Percentiles rank a stretch among this genome's conserved stretches.
Evolutionary conservation across 2,329 filamentous ascomycete species (phyloP).

Genomic region (Stagonosporopsis cucurbitacearum): DNA sequence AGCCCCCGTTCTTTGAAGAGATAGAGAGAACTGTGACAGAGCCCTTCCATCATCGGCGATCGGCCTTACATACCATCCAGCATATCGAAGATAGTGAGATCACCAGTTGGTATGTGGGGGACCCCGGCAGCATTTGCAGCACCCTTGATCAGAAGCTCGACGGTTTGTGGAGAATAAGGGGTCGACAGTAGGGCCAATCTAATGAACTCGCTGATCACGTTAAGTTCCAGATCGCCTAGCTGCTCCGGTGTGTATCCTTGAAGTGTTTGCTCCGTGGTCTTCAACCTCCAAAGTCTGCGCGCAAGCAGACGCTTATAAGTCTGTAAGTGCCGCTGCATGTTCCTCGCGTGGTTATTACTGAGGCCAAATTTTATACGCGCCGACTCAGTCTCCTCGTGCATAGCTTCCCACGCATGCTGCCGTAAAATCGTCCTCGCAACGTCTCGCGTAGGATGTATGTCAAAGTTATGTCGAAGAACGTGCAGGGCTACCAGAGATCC

Average conservation of each 20-base stretch:
- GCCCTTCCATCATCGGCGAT: neutral
- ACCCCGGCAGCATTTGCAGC: conserved; percentile 36
- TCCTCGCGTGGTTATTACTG: conserved; percentile 20
- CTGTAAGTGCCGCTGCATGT: conserved; percentile 11
- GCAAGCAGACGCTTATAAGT: conserved; percentile 32
- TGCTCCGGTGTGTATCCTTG: conserved; percentile 28
- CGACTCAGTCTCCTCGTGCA: conserved; percentile 15
- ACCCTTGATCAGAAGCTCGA: conserved; percentile 41
- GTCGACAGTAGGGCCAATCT: conserved; percentile 36
- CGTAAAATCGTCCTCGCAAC: conserved; percentile 29
- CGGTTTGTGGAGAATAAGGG: conserved; percentile 25
- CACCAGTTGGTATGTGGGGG: conserved; percentile 37
- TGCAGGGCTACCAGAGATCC: conserved; percentile 47
- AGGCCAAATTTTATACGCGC: conserved; percentile 23
- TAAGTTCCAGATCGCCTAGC: conserved; percentile 32
- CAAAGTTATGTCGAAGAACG: conserved; percentile 33
- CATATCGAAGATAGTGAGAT: conserved; percentile 22
- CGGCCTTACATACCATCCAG: neutral
- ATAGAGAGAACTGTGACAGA: neutral
- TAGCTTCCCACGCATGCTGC: conserved; percentile 41
- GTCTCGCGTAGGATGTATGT: conserved; percentile 36
- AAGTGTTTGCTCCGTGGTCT: conserved; percentile 20
- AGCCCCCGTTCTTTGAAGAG: neutral
- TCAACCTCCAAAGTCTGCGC: conserved; percentile 27
- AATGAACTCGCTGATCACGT: conserved; percentile 43